A percentile compares a stretch with the other conserved stretches of the same genome.
Evolutionary conservation across 140 eudicot genomes (phyloP).

Genomic region (Oenanthe javanica): DNA sequence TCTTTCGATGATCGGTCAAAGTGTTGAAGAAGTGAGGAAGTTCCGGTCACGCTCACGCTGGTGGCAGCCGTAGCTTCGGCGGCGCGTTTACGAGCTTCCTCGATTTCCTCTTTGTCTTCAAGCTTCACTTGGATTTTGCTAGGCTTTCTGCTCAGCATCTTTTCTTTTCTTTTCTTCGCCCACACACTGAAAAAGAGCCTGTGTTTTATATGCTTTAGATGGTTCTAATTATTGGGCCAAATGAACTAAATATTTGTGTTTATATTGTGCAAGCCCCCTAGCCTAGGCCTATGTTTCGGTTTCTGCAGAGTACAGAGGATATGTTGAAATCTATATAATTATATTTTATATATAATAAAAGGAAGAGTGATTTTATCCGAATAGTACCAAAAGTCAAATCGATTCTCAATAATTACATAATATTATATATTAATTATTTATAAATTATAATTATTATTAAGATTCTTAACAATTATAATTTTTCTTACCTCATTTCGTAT

Average conservation of each 20-base stretch:
- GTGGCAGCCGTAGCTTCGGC: constrained; percentile 31
- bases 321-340: too few species aligned
- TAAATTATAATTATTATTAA: too few species aligned
- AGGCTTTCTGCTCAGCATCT: constrained; percentile 62
- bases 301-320: too few species aligned
- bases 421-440: too few species aligned
- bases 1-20: constrained; percentile 32
- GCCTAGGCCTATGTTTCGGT: too few species aligned
- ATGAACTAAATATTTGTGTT: not conserved
- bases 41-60: constrained; percentile 23
- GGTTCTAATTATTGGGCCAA: not conserved
- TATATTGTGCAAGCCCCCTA: not conserved
- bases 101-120: constrained; percentile 81
- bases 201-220: too few species aligned
- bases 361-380: too few species aligned
- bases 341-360: too few species aligned
- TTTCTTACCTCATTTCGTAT: too few species aligned
- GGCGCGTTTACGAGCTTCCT: constrained; percentile 53
- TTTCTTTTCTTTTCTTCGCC: not conserved
- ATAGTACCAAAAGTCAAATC: too few species aligned
- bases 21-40: constrained; percentile 66
- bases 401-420: too few species aligned
- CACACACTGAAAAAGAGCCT: not conserved
- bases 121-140: constrained; percentile 58
- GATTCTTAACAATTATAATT: too few species aligned